Evolutionary conservation across 2,329 filamentous ascomycete species (phyloP).

Genomic region (Lizonia empirigonia): DNA sequence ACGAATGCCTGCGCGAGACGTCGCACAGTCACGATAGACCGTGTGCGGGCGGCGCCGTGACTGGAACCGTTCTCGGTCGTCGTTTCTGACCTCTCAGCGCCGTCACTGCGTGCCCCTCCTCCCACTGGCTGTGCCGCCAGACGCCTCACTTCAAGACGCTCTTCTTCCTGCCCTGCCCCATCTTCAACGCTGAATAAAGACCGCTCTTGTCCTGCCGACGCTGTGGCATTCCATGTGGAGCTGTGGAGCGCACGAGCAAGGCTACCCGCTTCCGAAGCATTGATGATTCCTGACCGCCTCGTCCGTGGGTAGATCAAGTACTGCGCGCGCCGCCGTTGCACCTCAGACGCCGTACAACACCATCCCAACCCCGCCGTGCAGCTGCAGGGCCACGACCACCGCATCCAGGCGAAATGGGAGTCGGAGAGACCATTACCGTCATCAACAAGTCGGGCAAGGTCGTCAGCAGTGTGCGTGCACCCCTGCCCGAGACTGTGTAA

Average conservation of each 20-base stretch:
- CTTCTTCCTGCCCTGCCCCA: slow-evolving; percentile 13
- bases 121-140: slow-evolving; percentile 26
- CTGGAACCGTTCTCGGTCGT: slow-evolving; percentile 28
- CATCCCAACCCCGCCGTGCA: slow-evolving; percentile 29
- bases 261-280: slow-evolving; percentile 33
- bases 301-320: slow-evolving; percentile 21
- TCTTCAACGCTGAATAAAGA: slow-evolving; percentile 15
- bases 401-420: slow-evolving; percentile 37
- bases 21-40: slow-evolving; percentile 36
- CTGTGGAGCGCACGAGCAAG: slow-evolving; percentile 28
- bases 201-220: slow-evolving; percentile 11
- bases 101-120: slow-evolving; percentile 1
- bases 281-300: slow-evolving; percentile 42
- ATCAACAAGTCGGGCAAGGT: slow-evolving; percentile 92
- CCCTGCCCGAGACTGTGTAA: slow-evolving; percentile 11
- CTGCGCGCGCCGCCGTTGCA: slow-evolving; percentile 24
- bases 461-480: slow-evolving; percentile 75
- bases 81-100: slow-evolving; percentile 13
- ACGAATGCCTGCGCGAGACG: slow-evolving; percentile 39
- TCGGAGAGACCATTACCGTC: slow-evolving; percentile 80
- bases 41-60: slow-evolving; percentile 31
- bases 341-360: slow-evolving; percentile 23
- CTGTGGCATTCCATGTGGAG: slow-evolving; percentile 24
- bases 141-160: slow-evolving; percentile 42
- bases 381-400: slow-evolving; percentile 24